These are phyloP conservation scores for Aureobasidium sp. DNA, from an alignment of 2,329 filamentous ascomycete genomes.

Conservation along the genomic window DNA sequence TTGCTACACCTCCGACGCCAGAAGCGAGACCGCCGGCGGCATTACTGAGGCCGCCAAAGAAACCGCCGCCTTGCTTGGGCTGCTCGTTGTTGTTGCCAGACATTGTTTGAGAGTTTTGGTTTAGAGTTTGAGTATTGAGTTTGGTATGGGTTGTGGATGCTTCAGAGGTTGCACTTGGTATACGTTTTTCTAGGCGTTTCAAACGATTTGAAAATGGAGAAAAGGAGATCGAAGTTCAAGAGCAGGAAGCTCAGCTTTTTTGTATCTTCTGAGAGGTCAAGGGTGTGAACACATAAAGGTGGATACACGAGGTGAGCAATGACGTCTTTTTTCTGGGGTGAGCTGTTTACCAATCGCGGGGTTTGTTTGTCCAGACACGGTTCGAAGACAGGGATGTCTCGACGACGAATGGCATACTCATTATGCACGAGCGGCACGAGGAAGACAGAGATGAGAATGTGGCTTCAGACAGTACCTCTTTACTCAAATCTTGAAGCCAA, in stretches of 20 bases:
- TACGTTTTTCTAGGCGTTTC: not conserved
- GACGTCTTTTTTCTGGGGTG: slow-evolving; percentile 1
- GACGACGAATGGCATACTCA: not conserved
- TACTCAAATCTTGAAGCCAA: not conserved
- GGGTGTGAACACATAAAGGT: slow-evolving; percentile 4
- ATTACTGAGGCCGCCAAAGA: slow-evolving; percentile 1
- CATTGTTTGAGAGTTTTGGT: not conserved
- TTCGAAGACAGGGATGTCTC: slow-evolving; percentile 1
- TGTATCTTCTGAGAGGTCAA: not conserved
- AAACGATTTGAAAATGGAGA: not conserved
- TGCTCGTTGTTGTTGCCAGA: slow-evolving; percentile 9
- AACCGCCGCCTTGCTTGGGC: not conserved
- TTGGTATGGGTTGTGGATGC: not conserved
- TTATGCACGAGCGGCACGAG: not conserved
- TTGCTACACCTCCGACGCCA: slow-evolving; percentile 7
- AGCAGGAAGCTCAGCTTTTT: not conserved
- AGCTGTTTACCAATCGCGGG: slow-evolving; percentile 8
- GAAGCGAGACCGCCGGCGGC: slow-evolving; percentile 9
- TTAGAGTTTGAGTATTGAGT: not conserved
- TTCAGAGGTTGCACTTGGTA: not conserved
- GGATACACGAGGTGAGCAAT: not conserved
- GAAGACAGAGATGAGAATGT: not conserved
- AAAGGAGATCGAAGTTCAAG: not conserved
- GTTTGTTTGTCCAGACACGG: slow-evolving; percentile 1
- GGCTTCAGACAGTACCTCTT: not conserved